Percentiles rank a stretch among this genome's conserved stretches.
phyloP scores from a whole-genome alignment of 148 eudicot genomes.

The Rheum nobile region DNA sequence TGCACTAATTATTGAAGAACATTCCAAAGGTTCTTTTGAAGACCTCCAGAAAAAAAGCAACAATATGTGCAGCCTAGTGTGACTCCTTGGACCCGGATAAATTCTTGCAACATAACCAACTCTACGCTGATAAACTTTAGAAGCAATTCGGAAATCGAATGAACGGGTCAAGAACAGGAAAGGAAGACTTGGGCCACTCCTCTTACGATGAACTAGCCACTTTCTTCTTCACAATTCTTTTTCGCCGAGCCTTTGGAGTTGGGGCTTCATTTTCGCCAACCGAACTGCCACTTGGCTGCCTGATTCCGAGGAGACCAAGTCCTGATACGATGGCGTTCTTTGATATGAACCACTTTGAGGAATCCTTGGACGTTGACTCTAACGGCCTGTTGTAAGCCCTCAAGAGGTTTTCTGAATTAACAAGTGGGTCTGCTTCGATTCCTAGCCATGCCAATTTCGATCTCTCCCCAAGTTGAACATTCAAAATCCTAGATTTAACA shows the following conservation, averaged over 20 bases:
- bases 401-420: too few relatives aligned
- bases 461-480: too few relatives aligned
- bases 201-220: too few relatives aligned
- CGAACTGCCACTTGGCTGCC: constrained; percentile 39
- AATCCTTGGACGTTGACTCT: too few relatives aligned
- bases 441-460: too few relatives aligned
- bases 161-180: not conserved
- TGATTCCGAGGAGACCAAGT: constrained; percentile 79
- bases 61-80: too few relatives aligned
- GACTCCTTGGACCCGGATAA: not conserved
- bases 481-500: too few relatives aligned
- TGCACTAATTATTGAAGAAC: not conserved
- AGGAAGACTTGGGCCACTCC: not conserved
- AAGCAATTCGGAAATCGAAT: not conserved
- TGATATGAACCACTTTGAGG: too few relatives aligned
- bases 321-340: too few relatives aligned
- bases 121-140: not conserved
- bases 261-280: constrained; percentile 40
- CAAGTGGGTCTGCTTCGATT: too few relatives aligned
- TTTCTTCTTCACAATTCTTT: too few relatives aligned
- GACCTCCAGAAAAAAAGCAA: not conserved
- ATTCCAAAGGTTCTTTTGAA: not conserved
- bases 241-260: constrained; percentile 55
- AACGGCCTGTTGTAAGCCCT: too few relatives aligned
- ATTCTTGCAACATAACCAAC: not conserved